phyloP scores from a whole-genome alignment of 495 filamentous ascomycete genomes.

The Aspergillus sclerotiicarbonarius region DNA sequence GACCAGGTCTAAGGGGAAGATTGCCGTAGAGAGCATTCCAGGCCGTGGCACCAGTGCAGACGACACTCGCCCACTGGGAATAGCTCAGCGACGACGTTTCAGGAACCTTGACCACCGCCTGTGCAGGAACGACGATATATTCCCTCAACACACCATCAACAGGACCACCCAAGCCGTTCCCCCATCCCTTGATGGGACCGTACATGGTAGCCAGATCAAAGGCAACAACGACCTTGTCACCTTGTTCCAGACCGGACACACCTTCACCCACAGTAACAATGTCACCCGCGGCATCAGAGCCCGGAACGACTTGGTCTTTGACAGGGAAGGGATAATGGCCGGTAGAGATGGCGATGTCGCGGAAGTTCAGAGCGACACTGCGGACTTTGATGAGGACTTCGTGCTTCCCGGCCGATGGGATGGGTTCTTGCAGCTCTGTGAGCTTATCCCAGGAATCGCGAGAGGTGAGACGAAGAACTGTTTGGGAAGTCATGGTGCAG shows the following conservation, averaged over 20 bases:
- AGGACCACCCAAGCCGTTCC: constrained; percentile 59
- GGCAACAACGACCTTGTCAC: constrained; percentile 63
- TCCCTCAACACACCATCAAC: constrained; percentile 63
- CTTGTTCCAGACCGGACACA: constrained; percentile 57
- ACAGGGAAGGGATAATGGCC: constrained; percentile 59
- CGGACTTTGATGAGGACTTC: constrained; percentile 63
- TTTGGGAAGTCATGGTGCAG: background rate
- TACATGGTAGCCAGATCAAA: constrained; percentile 68
- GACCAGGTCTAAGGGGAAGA: constrained; percentile 46
- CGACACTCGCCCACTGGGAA: constrained; percentile 56
- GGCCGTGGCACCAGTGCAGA: constrained; percentile 58
- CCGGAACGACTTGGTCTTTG: constrained; percentile 54
- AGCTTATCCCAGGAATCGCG: background rate
- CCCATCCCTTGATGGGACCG: constrained; percentile 37
- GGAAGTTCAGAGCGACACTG: constrained; percentile 67
- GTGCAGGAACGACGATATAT: constrained; percentile 60
- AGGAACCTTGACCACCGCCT: constrained; percentile 61
- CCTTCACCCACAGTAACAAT: constrained; percentile 60
- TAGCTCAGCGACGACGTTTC: constrained; percentile 49
- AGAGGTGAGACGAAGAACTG: background rate
- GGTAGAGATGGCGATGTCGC: constrained; percentile 64
- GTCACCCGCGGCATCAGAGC: constrained; percentile 68
- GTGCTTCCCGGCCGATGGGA: constrained; percentile 33
- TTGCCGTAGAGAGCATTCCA: constrained; percentile 75
- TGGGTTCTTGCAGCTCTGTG: constrained; percentile 5